Conservation (phyloP, 345 rosid genomes). For the Hypericum perforatum region DNA sequence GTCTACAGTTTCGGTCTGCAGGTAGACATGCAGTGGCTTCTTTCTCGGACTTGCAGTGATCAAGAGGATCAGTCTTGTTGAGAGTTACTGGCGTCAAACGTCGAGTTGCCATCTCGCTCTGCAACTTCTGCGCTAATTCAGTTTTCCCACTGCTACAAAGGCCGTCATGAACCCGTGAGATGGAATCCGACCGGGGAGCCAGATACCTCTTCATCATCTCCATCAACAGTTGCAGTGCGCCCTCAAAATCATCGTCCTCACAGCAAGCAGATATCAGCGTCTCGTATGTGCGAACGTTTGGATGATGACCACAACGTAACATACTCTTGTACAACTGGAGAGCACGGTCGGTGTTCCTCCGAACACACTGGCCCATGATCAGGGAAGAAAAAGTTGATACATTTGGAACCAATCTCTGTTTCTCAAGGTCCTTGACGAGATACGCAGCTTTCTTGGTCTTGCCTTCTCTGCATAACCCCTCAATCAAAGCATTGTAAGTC, state of each 20-base stretch:
- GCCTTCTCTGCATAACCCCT: constrained; percentile 73
- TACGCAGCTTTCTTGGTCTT: constrained; percentile 88
- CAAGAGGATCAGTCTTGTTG: constrained; percentile 11
- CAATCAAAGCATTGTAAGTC: constrained; percentile 70
- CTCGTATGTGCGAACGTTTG: constrained; percentile 37
- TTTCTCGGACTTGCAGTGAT: constrained; percentile 6
- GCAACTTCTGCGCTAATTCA: constrained; percentile 34
- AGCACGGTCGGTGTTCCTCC: constrained; percentile 56
- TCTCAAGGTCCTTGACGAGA: constrained; percentile 64
- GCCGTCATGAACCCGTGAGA: constrained; percentile 37
- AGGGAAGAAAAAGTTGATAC: constrained; percentile 71
- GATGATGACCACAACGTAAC: constrained; percentile 59
- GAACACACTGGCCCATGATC: constrained; percentile 64
- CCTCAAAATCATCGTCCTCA: constrained; percentile 52
- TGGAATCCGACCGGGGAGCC: constrained; percentile 29
- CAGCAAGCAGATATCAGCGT: constrained; percentile 42
- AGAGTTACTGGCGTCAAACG: constrained; percentile 25
- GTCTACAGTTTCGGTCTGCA: too few species aligned
- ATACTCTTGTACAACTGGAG: constrained; percentile 63
- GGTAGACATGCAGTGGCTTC: not conserved
- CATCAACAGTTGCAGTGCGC: constrained; percentile 43
- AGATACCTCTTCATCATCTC: constrained; percentile 51
- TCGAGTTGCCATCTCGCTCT: constrained; percentile 32
- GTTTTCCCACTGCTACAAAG: constrained; percentile 40
- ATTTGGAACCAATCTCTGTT: constrained; percentile 56